Base-by-base conservation (phyloP, 768 basidiomycete genomes). In the Lentinula guzmanii region DNA sequence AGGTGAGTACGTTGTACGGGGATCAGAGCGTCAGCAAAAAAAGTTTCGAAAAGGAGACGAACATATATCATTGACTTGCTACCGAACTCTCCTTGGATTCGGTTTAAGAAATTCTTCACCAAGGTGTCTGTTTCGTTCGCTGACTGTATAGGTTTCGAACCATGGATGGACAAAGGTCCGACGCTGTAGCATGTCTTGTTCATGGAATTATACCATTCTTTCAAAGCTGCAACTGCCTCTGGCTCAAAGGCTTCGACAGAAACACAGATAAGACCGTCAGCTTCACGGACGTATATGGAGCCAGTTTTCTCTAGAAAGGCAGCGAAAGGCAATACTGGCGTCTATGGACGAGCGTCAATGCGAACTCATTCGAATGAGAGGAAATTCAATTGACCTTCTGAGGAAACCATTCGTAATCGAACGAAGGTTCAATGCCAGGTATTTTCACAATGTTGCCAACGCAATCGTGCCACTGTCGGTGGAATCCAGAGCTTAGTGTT, bases 161-260 rank as follows among this genome's bases (percentile, higher is more conserved):
- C 51, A 21, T 42, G 33, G 13, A 51, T 42, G 18, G 41, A 31
- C n/a, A 70, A 45, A 9, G 69, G 69, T n/a, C 69, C 68, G 4
- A 68, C 31, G 1, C 51, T 51, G 51, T 70, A 67, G 21, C 66
- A 50, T 1, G 55, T 24, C 45, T 69, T 65, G 7, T 42, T 15
- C 50, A 57, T 41, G 1, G 39, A 58, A 21, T 62, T 15, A 11
- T 63, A 54, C 69, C 69, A 69, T 6, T 35, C 24, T 15, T 62
- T 41, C 0, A 65, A 31, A 8, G 68, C 65, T 18, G 61, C 53
- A 9, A 67, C 42, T n/a, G 64, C 61, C 11, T 43, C 62, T 15
- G 48, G 46, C 21, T 70, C 69, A 31, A 67, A 69, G 1, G 62
- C 63, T 24, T 52, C 42, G 18, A 51, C 59, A 8, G 69, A 64